A percentile compares a stretch with the other conserved stretches of the same genome.
Conservation (phyloP, 2,329 filamentous ascomycete genomes). For the Didymella keratinophila region DNA sequence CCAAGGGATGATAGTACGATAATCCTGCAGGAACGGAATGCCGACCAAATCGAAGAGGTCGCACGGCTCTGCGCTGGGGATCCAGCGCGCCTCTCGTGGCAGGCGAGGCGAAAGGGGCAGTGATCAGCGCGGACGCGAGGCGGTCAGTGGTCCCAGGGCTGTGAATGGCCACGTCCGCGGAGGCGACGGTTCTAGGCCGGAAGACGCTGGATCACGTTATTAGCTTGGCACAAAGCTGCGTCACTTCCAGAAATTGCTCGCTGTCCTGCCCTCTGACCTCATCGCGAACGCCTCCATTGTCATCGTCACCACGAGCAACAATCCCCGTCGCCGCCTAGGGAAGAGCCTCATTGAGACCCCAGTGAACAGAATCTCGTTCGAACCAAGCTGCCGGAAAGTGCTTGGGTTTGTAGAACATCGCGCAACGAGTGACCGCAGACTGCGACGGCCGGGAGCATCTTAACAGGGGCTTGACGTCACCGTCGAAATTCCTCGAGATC, state of each 20-base stretch:
- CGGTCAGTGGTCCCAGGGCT: slow-evolving; percentile 20
- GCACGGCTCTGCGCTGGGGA: slow-evolving; percentile 19
- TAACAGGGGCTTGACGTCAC: slow-evolving; percentile 43
- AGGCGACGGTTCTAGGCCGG: slow-evolving; percentile 17
- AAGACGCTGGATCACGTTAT: slow-evolving; percentile 41
- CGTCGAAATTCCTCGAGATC: slow-evolving; percentile 32
- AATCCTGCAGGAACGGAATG: slow-evolving; percentile 23
- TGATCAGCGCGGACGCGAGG: slow-evolving; percentile 23
- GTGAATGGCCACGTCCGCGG: slow-evolving; percentile 8
- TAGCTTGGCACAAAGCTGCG: slow-evolving; percentile 38
- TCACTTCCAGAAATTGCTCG: slow-evolving; percentile 45
- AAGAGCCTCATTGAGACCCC: slow-evolving; percentile 40
- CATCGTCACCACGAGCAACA: slow-evolving; percentile 42
- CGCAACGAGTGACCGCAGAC: slow-evolving; percentile 20
- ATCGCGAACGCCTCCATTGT: slow-evolving; percentile 47
- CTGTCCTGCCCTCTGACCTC: slow-evolving; percentile 48
- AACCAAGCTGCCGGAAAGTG: slow-evolving; percentile 17
- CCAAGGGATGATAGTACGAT: slow-evolving; percentile 20
- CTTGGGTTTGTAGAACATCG: slow-evolving; percentile 21
- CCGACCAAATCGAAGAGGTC: slow-evolving; percentile 11
- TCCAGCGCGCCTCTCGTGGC: slow-evolving; percentile 26
- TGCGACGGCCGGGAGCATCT: slow-evolving; percentile 31
- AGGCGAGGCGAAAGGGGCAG: slow-evolving; percentile 33
- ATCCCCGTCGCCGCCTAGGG: slow-evolving; percentile 35
- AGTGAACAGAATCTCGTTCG: slow-evolving; percentile 21